Conservation (phyloP, 352 stramenopile species). For the Phytophthora sojae region DNA sequence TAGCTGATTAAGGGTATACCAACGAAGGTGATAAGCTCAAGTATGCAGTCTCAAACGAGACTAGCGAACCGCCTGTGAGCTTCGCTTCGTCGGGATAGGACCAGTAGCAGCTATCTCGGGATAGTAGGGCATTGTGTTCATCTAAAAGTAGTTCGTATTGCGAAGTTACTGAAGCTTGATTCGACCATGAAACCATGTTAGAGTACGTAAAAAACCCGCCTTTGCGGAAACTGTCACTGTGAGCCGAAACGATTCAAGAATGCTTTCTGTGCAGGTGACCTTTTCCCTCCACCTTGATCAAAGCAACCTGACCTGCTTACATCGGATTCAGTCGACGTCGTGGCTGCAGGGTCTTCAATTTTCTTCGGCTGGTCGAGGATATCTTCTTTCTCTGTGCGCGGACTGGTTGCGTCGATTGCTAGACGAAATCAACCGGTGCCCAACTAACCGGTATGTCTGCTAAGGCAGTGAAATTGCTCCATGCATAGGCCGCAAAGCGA, state of each 20-base stretch:
- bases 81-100: not conserved
- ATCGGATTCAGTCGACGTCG: not conserved
- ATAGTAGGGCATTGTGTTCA: too few relatives aligned
- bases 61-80: not conserved
- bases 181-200: too few relatives aligned
- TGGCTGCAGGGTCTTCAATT: not conserved
- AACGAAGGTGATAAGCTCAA: conserved; percentile 23
- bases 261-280: conserved; percentile 73
- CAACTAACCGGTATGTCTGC: too few relatives aligned
- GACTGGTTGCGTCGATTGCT: conserved; percentile 9
- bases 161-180: too few relatives aligned
- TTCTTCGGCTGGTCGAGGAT: conserved; percentile 4
- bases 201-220: too few relatives aligned
- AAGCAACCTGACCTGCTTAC: conserved; percentile 13
- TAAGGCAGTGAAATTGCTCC: too few relatives aligned
- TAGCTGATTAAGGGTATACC: conserved; percentile 7
- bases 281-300: conserved; percentile 18
- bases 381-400: conserved; percentile 1
- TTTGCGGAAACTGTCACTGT: not conserved
- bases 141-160: too few relatives aligned
- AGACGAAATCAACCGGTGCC: conserved; percentile 29
- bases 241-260: conserved; percentile 56
- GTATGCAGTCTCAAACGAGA: conserved; percentile 8
- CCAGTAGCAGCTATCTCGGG: not conserved
- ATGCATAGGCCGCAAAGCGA: too few relatives aligned